Evolutionary conservation across 345 rosid genomes (phyloP).

Genomic region (Luvunga scandens): DNA sequence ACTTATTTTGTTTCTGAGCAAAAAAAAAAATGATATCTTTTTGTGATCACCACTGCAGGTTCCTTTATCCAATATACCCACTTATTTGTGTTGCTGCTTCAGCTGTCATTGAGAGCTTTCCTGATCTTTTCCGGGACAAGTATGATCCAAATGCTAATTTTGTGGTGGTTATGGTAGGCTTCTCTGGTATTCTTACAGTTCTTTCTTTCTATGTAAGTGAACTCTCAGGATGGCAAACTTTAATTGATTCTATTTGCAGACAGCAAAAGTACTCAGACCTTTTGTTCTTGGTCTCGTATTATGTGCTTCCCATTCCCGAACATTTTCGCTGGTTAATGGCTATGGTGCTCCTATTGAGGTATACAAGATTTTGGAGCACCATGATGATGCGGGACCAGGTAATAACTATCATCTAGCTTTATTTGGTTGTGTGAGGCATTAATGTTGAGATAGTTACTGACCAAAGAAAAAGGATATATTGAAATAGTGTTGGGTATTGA

Average conservation of each 20-base stretch:
- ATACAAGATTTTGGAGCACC: conserved; percentile 88
- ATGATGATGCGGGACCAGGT: conserved; percentile 80
- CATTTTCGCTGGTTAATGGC: conserved; percentile 83
- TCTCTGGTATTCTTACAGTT: conserved; percentile 6
- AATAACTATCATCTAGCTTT: conserved; percentile 11
- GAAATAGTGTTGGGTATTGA: neutral
- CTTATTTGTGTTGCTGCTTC: conserved; percentile 94
- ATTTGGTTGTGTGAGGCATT: neutral
- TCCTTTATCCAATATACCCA: conserved; percentile 92
- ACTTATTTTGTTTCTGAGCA: too few species aligned
- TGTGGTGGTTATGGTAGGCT: conserved; percentile 53
- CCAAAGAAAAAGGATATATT: neutral
- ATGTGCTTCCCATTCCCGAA: conserved; percentile 83
- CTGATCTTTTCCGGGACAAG: conserved; percentile 72
- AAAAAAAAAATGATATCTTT: conserved; percentile 3
- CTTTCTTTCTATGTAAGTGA: neutral
- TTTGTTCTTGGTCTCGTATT: conserved; percentile 70
- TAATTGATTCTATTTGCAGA: conserved; percentile 43
- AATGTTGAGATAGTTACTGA: neutral
- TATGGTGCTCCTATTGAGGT: conserved; percentile 78
- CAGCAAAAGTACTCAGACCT: conserved; percentile 69
- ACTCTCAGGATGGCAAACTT: neutral
- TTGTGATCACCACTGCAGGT: conserved; percentile 46
- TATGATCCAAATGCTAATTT: conserved; percentile 49
- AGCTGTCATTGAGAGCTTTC: conserved; percentile 94